phyloP scores from a whole-genome alignment of 2,329 filamentous ascomycete genomes.

The Venturiaceae sp. region DNA sequence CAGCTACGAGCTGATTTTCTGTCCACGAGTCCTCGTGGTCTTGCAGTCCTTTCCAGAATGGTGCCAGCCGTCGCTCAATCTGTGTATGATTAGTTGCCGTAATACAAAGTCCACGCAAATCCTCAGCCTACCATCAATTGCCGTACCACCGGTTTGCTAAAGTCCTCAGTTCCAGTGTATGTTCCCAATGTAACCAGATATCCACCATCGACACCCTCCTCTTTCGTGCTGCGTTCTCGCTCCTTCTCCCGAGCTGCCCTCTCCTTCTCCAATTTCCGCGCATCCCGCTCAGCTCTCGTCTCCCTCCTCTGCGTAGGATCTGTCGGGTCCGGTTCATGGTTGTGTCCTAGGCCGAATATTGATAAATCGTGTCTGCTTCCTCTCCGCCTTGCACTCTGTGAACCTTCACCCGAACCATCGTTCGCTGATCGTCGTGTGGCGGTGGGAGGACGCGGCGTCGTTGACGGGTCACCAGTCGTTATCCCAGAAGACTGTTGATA shows the following conservation, averaged over 20 bases:
- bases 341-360: conserved; percentile 45
- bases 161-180: conserved; percentile 89
- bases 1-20: conserved; percentile 89
- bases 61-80: conserved; percentile 87
- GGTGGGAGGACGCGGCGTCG: conserved; percentile 17
- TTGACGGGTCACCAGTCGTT: conserved; percentile 19
- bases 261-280: conserved; percentile 74
- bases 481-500: conserved; percentile 19
- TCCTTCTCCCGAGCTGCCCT: conserved; percentile 67
- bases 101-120: conserved; percentile 8
- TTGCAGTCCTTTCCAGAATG: conserved; percentile 90
- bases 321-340: conserved; percentile 37
- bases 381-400: conserved; percentile 26
- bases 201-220: conserved; percentile 90
- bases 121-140: conserved; percentile 65
- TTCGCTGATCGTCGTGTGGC: conserved; percentile 13
- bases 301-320: conserved; percentile 59
- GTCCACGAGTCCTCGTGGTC: conserved; percentile 86
- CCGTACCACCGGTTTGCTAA: conserved; percentile 77
- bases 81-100: conserved; percentile 27
- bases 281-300: conserved; percentile 85
- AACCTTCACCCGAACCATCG: conserved; percentile 14
- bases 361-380: conserved; percentile 49
- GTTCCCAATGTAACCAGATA: conserved; percentile 90
- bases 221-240: conserved; percentile 77